Percentiles rank a stretch among this genome's conserved stretches.
Evolutionary conservation across 192 early-diverging fungal species (phyloP).

Genomic region (Piromyces sp.): DNA sequence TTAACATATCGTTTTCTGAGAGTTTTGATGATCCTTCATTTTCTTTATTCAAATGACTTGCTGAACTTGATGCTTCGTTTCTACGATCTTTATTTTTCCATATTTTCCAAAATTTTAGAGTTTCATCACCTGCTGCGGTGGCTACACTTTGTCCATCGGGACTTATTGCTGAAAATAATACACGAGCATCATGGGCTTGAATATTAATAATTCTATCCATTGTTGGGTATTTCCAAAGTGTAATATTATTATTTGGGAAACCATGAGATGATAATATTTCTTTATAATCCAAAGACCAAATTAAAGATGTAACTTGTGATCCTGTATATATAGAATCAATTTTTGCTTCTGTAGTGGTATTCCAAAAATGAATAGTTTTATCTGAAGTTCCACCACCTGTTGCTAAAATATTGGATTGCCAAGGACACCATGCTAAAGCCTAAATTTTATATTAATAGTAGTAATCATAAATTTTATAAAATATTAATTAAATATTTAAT

Average conservation of each 20-base stretch:
- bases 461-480: not conserved
- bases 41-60: not conserved
- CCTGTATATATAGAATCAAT: conserved; percentile 22
- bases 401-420: conserved; percentile 45
- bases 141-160: conserved; percentile 36
- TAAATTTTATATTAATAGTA: conserved; percentile 12
- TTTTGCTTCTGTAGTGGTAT: conserved; percentile 16
- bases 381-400: conserved; percentile 37
- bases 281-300: conserved; percentile 35
- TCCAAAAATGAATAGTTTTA: conserved; percentile 36
- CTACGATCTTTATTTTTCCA: conserved; percentile 17
- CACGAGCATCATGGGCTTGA: conserved; percentile 26
- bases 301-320: conserved; percentile 35
- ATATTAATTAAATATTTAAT: conserved; percentile 1
- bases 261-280: conserved; percentile 33
- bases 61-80: not conserved
- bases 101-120: conserved; percentile 39
- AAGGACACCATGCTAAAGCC: conserved; percentile 92
- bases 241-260: conserved; percentile 27
- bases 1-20: not conserved
- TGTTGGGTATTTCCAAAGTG: conserved; percentile 31
- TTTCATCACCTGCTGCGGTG: conserved; percentile 25
- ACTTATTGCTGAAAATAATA: conserved; percentile 24
- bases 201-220: conserved; percentile 26
- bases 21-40: not conserved